phyloP scores from a whole-genome alignment of 768 basidiomycete species.

The Lentinus tigrinus region DNA sequence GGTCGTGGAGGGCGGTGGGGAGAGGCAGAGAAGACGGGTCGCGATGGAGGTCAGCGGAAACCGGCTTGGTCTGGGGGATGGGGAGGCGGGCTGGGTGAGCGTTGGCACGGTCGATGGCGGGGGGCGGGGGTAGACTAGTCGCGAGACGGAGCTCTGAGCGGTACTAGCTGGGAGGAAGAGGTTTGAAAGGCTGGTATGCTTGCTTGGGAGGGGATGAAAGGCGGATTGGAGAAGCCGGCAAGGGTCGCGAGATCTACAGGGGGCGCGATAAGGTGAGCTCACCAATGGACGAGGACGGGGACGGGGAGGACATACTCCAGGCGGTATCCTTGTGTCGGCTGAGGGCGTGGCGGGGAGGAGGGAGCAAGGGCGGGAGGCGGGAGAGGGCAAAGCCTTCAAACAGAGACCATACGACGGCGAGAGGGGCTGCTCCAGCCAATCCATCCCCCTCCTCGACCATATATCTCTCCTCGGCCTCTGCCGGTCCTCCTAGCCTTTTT shows the following conservation, averaged over 20 bases:
- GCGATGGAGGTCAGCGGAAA: slow-evolving; percentile 49
- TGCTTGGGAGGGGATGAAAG: slow-evolving; percentile 22
- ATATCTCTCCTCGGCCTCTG: slow-evolving; percentile 12
- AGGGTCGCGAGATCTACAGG: slow-evolving; percentile 87
- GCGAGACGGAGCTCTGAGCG: slow-evolving; percentile 45
- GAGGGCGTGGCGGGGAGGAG: slow-evolving; percentile 41
- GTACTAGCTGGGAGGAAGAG: slow-evolving; percentile 36
- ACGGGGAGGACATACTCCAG: slow-evolving; percentile 37
- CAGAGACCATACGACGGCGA: slow-evolving; percentile 20
- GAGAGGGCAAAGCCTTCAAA: slow-evolving; percentile 22
- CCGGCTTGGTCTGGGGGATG: slow-evolving; percentile 45
- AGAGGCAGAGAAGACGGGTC: slow-evolving; percentile 31
- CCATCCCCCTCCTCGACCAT: not conserved
- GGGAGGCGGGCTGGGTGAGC: slow-evolving; percentile 17
- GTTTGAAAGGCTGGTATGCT: slow-evolving; percentile 22
- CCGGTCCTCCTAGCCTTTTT: slow-evolving; percentile 1
- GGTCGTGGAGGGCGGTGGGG: slow-evolving; percentile 9
- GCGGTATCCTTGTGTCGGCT: slow-evolving; percentile 54
- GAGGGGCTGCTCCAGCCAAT: not conserved
- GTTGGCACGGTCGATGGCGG: slow-evolving; percentile 4
- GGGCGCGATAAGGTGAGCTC: slow-evolving; percentile 7
- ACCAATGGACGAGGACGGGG: not conserved
- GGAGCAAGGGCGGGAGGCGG: slow-evolving; percentile 28
- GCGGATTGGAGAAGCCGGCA: slow-evolving; percentile 73
- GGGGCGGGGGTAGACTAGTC: slow-evolving; percentile 21